These are phyloP conservation scores for Pestalotiopsis sp. DNA, from an alignment of 2,329 filamentous ascomycete genomes.

Conservation along the genomic window DNA sequence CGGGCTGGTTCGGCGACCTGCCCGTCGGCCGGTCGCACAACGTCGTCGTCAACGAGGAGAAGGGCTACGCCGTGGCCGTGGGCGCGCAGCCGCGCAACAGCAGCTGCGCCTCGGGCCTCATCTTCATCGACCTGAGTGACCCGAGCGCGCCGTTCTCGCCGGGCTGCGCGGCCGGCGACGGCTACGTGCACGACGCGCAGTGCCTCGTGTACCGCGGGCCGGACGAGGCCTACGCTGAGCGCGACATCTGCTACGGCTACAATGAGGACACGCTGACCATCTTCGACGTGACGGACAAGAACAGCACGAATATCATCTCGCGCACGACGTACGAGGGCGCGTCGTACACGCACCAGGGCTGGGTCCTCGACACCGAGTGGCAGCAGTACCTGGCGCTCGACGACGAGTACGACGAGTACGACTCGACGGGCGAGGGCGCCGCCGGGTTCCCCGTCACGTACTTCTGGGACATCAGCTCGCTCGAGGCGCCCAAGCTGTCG, in stretches of 20 bases:
- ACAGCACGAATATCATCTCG: slow-evolving; percentile 47
- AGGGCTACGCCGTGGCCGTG: slow-evolving; percentile 47
- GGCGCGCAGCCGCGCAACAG: slow-evolving; percentile 42
- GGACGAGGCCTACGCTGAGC: slow-evolving; percentile 45
- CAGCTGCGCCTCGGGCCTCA: slow-evolving; percentile 51
- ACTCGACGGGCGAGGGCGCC: slow-evolving; percentile 37
- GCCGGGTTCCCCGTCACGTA: slow-evolving; percentile 51
- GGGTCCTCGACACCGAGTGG: slow-evolving; percentile 47
- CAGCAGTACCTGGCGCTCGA: slow-evolving; percentile 51
- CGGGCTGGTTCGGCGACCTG: slow-evolving; percentile 33
- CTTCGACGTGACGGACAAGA: slow-evolving; percentile 54
- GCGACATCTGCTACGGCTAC: slow-evolving; percentile 59
- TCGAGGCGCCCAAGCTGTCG: slow-evolving; percentile 43
- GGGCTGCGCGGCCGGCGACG: slow-evolving; percentile 55
- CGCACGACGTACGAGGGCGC: slow-evolving; percentile 57
- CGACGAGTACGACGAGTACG: slow-evolving; percentile 54
- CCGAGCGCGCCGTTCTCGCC: slow-evolving; percentile 53
- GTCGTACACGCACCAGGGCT: slow-evolving; percentile 61
- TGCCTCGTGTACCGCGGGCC: slow-evolving; percentile 54
- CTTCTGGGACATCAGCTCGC: slow-evolving; percentile 49
- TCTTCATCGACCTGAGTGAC: slow-evolving; percentile 59
- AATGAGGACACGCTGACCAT: slow-evolving; percentile 56
- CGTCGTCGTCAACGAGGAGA: slow-evolving; percentile 52
- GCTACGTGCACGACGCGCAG: slow-evolving; percentile 62
- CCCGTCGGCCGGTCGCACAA: slow-evolving; percentile 50